These are phyloP conservation scores for Rhynchospora breviuscula DNA, from an alignment of 176 grass and related monocot species.

Conservation along the genomic window DNA sequence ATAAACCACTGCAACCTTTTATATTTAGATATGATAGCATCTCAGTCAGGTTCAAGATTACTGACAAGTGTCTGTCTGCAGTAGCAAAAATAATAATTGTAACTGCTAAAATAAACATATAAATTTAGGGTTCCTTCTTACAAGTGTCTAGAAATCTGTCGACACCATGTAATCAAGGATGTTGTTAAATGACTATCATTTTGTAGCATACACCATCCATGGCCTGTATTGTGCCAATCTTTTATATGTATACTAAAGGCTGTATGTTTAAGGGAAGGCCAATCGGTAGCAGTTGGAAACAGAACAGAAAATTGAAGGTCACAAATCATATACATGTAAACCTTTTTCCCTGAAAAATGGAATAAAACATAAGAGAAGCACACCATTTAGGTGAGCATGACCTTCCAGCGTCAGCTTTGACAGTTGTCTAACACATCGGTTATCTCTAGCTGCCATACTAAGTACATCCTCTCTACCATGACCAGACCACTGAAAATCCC, in stretches of 20 bases:
- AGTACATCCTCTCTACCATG: not conserved
- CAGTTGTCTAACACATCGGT: not conserved
- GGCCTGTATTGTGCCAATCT: not conserved
- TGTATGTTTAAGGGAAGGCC: not conserved
- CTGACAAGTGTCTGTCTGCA: not conserved
- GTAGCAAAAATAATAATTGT: not conserved
- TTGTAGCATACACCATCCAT: not conserved
- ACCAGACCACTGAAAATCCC: not conserved
- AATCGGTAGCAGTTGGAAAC: not conserved
- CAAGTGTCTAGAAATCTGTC: not conserved
- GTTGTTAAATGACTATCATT: not conserved
- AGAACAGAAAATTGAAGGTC: not conserved
- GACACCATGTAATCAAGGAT: not conserved
- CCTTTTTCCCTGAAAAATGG: not conserved
- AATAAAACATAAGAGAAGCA: constrained; percentile 4
- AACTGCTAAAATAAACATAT: not conserved
- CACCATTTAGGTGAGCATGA: constrained; percentile 1
- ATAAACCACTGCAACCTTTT: constrained; percentile 10
- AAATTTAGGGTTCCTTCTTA: not conserved
- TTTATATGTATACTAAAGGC: too few relatives aligned
- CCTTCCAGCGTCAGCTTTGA: constrained; percentile 7
- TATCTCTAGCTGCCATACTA: not conserved
- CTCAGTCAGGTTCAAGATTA: constrained; percentile 9
- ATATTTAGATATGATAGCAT: constrained; percentile 6
- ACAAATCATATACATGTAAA: not conserved